These are phyloP conservation scores for Stentor coeruleus DNA, from an alignment of 73 alveolate species.

Conservation along the genomic window DNA sequence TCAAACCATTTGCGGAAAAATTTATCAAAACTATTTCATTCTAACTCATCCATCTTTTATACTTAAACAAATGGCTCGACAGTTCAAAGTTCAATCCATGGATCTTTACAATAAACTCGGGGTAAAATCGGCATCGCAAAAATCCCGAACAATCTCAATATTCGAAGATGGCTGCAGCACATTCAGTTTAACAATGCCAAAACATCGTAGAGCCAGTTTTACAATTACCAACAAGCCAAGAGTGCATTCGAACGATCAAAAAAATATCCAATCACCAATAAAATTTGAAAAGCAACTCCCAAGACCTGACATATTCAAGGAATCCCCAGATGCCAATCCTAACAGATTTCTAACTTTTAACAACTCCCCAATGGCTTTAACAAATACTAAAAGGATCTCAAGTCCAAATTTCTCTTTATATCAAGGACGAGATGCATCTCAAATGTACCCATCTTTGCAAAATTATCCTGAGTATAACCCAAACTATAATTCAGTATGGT, in stretches of 20 bases:
- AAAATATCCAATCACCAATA: not conserved
- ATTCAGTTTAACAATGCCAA: not conserved
- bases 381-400: not conserved
- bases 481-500: not conserved
- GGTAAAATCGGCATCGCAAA: not conserved
- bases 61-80: not conserved
- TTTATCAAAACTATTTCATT: too few relatives aligned
- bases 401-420: not conserved
- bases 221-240: too few relatives aligned
- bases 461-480: not conserved
- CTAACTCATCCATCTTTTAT: not conserved
- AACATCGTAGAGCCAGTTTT: not conserved
- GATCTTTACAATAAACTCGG: constrained; percentile 1
- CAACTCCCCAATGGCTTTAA: not conserved
- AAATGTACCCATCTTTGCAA: not conserved
- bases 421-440: not conserved
- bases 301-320: not conserved
- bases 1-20: too few relatives aligned
- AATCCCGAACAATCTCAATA: not conserved
- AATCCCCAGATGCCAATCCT: not conserved
- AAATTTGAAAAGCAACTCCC: not conserved
- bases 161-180: not conserved
- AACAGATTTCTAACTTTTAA: not conserved
- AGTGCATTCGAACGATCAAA: not conserved
- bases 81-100: not conserved